Percentiles rank a stretch among this genome's conserved stretches.
These are phyloP conservation scores for Acanthochlamys bracteata DNA, from an alignment of 106 monocot genomes.

Conservation along the genomic window DNA sequence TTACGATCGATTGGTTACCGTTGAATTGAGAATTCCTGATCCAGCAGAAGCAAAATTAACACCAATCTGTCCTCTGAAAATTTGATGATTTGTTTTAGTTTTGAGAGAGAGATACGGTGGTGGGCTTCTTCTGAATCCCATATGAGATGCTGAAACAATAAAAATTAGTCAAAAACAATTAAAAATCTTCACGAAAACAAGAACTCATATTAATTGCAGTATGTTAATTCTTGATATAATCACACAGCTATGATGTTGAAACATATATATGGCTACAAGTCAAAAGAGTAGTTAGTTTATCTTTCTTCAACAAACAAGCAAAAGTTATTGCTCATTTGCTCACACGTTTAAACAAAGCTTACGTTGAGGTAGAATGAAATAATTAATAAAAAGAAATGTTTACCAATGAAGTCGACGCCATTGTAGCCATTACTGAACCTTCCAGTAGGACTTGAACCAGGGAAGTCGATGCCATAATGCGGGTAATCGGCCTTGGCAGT, in stretches of 20 bases:
- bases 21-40: constrained; percentile 5
- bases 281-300: neutral
- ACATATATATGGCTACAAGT: neutral
- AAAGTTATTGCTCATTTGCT: neutral
- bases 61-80: neutral
- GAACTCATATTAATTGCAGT: too few species aligned
- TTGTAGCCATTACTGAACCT: constrained; percentile 35
- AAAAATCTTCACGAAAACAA: too few species aligned
- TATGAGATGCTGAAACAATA: neutral
- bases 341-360: neutral
- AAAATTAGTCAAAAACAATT: neutral
- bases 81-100: neutral
- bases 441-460: constrained; percentile 10
- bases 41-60: neutral
- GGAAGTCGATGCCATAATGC: constrained; percentile 29
- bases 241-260: neutral
- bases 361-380: neutral
- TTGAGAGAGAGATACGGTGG: neutral
- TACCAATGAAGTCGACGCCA: constrained; percentile 21
- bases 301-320: neutral
- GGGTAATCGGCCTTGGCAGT: constrained; percentile 12
- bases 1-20: neutral
- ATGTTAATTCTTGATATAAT: too few species aligned
- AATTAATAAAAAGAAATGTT: neutral
- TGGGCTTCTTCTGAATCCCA: constrained; percentile 4